Percentiles rank a stretch among this genome's conserved stretches.
phyloP scores from a whole-genome alignment of 441 rosid genomes.

The Eutrema salsugineum region DNA sequence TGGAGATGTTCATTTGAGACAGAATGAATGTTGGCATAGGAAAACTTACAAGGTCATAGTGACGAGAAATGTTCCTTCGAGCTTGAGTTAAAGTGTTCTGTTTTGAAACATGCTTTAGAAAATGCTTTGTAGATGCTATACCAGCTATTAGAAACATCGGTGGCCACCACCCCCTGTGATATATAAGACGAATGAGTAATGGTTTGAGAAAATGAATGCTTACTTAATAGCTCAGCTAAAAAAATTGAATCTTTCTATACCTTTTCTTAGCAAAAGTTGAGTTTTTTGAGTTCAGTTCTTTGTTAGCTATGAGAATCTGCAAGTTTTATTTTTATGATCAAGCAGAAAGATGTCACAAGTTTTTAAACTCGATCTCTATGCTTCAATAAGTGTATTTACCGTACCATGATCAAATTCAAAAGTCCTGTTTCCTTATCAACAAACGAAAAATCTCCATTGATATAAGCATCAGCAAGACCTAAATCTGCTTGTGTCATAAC shows the following conservation, averaged over 20 bases:
- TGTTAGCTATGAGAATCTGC: slow-evolving; percentile 81
- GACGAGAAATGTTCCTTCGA: slow-evolving; percentile 82
- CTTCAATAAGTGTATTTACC: not conserved
- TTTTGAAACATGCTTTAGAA: slow-evolving; percentile 60
- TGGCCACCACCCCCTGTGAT: slow-evolving; percentile 93
- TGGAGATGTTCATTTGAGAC: not conserved
- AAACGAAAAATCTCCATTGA: slow-evolving; percentile 83
- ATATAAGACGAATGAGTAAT: not conserved
- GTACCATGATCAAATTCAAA: slow-evolving; percentile 62
- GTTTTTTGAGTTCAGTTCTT: slow-evolving; percentile 42
- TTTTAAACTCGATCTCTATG: not conserved
- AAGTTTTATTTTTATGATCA: not conserved
- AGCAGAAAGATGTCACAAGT: not conserved
- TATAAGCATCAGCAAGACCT: slow-evolving; percentile 89
- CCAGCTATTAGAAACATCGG: slow-evolving; percentile 74
- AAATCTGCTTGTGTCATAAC: slow-evolving; percentile 86
- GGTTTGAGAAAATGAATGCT: not conserved
- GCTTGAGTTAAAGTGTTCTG: slow-evolving; percentile 87
- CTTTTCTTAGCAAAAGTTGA: slow-evolving; percentile 52
- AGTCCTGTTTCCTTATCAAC: slow-evolving; percentile 73
- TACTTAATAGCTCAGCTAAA: not conserved
- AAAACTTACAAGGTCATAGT: slow-evolving; percentile 73
- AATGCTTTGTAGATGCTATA: slow-evolving; percentile 67
- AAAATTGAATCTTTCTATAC: slow-evolving; percentile 26
- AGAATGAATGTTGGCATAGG: not conserved